Evolutionary conservation across 768 basidiomycete species (phyloP), one percentile per base, ranked within the genome.

Genomic region (Gloeostereum incarnatum): DNA sequence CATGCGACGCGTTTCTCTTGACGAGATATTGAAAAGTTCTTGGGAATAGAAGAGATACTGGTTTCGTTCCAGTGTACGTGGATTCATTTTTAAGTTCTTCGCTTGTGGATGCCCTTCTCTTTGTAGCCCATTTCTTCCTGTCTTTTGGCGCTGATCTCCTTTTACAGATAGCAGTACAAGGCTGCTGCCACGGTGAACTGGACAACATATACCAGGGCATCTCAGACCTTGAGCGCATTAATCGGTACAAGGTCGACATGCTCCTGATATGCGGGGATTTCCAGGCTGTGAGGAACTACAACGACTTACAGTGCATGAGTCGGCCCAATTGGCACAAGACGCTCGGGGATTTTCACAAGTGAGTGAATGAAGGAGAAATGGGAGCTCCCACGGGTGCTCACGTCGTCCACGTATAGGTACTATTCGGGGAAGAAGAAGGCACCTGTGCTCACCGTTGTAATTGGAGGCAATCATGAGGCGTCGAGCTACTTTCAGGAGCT

Each of bases 401-500:
- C n/a, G n/a, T n/a, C n/a, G n/a, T 31, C 29, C 38, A 13, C 20
- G 26, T 41, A 31, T 31, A 87, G 84, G 50, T 99, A 98, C 57
- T 97, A 98, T 52, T 80, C 77, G 1, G 89, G 89, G 1, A 68
- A 83, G 52, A 80, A 68, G 51, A 60, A 46, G n/a, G 92, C 94
- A 2, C 91, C 92, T 0, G 57, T 94, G 3, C 59, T 93, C 54
- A 99, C 96, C 0, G 65, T 99, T 10, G 78, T 98, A 35, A 96
- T 98, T 51, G 94, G 96, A 11, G 96, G 96, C 5, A 98, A 98
- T 54, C 96, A 98, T 55, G 96, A 98, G 59, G 90, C 90, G 1
- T 92, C 88, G 17, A 96, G 92, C 49, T 96, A 97, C 53, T 69
- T 98, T 62, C 93, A 89, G 84, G 96, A 99, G 57, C 60, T 94